These are phyloP conservation scores for Dentipellis sp. DNA, from an alignment of 768 basidiomycete species.

Conservation along the genomic window DNA sequence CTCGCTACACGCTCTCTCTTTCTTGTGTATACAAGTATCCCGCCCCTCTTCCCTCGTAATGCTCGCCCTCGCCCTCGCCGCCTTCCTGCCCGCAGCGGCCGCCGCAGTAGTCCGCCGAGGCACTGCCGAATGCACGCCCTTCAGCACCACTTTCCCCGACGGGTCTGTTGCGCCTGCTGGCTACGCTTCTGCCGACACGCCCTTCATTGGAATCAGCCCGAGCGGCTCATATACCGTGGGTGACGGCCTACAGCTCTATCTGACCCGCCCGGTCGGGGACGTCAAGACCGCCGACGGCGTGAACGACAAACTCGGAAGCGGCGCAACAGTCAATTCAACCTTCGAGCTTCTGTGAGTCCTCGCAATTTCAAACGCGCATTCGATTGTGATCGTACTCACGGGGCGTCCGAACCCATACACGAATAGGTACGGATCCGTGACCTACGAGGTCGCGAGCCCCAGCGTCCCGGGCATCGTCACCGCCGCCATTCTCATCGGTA, in stretches of 20 bases:
- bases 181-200: slow-evolving; percentile 4
- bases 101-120: background rate
- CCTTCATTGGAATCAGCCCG: slow-evolving; percentile 23
- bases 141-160: slow-evolving; percentile 18
- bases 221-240: slow-evolving; percentile 20
- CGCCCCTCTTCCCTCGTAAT: background rate
- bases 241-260: slow-evolving; percentile 24
- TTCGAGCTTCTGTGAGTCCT: slow-evolving; percentile 23
- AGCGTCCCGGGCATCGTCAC: slow-evolving; percentile 27
- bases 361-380: too few relatives aligned
- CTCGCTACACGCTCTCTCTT: too few relatives aligned
- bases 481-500: slow-evolving; percentile 32
- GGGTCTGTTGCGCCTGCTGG: slow-evolving; percentile 11
- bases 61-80: background rate
- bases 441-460: slow-evolving; percentile 25
- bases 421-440: slow-evolving; percentile 27
- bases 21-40: too few relatives aligned
- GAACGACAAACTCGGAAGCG: slow-evolving; percentile 27
- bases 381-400: background rate
- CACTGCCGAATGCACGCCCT: slow-evolving; percentile 18
- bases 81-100: background rate
- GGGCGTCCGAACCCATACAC: background rate
- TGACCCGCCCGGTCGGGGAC: slow-evolving; percentile 23
- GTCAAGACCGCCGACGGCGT: slow-evolving; percentile 23
- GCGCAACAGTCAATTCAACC: slow-evolving; percentile 33